Base-by-base conservation (phyloP, 352 stramenopile genomes). In the Albugo candida region DNA sequence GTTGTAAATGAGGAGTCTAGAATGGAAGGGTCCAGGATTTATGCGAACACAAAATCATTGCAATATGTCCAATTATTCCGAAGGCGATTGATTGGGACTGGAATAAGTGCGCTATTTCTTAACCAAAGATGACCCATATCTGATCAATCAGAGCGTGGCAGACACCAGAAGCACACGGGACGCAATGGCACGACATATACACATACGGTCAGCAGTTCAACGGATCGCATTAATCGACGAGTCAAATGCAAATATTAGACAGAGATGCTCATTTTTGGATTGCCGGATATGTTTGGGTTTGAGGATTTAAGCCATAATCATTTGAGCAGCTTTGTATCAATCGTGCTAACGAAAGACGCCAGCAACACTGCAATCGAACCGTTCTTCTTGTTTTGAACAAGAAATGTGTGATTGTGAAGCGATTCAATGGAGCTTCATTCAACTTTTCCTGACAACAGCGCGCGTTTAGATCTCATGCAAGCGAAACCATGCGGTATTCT, bases 201-300 rank as follows among this genome's bases (percentile, higher is more conserved):
- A 16, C 16, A 5, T 99, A 98, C 56, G 81, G 73, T 19, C 85
- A 89, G 36, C 63, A 98, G 13, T 99, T 99, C 37, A 69, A 92
- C 43, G 1, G 59, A 51, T 11, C 74, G 71, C n/a, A 81, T 95
- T 47, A 95, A 94, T 55, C 67, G 81, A 13, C 84, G 79, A 36
- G 72, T 84, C 46, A 72, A 80, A 50, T 61, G 72, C 40, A 54
- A 78, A 13, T 59, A 67, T 49, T 56, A 60, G 13, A 59, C 67
- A 48, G 60, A 63, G 8, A 59, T 62, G 1, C 45, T 35, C 2
- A 83, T 89, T 49, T 83, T 43, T 19, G 77, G 75, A 5, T 39
- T 93, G 31, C 56, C 91, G 13, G 80, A 93, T 53, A 93, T 93
- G 38, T 93, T 93, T 54, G 80, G 80, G 2, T 93, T 93, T 48